Percentiles rank a stretch among this genome's conserved stretches.
Evolutionary conservation across 1,284 basidiomycete genomes (phyloP).

Genomic region (Trametes polyzona): DNA sequence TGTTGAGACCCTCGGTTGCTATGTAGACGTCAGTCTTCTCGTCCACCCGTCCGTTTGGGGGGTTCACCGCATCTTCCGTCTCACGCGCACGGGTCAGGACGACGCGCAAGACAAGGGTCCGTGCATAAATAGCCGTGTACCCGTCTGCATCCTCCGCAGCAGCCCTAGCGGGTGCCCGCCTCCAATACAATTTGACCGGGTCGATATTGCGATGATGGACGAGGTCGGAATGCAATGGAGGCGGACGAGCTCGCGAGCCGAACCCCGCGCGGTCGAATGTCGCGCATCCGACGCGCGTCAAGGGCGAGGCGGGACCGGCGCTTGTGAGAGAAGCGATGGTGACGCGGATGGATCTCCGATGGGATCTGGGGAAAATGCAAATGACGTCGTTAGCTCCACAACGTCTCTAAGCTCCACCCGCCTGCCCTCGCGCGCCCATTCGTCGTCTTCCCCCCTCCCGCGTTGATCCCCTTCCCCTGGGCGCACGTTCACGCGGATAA

Average conservation of each 20-base stretch:
- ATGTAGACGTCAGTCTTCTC: constrained; percentile 22
- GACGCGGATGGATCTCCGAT: constrained; percentile 53
- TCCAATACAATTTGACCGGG: no score
- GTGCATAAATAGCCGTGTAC: constrained; percentile 19
- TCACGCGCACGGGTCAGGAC: background rate
- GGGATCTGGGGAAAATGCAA: constrained; percentile 42
- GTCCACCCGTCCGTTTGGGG: constrained; percentile 15
- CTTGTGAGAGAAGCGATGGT: constrained; percentile 6
- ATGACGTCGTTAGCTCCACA: constrained; percentile 32
- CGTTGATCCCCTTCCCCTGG: background rate
- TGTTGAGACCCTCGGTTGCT: constrained; percentile 21
- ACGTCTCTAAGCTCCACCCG: constrained; percentile 24
- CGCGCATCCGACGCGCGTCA: background rate
- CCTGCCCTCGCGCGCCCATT: background rate
- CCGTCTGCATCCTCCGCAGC: constrained; percentile 14
- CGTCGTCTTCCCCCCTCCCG: background rate
- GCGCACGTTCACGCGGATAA: background rate
- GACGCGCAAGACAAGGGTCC: constrained; percentile 14
- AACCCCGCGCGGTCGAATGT: background rate
- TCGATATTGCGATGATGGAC: background rate
- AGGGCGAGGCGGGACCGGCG: constrained; percentile 1
- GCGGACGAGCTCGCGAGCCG: background rate
- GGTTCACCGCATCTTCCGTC: constrained; percentile 12
- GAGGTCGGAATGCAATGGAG: background rate
- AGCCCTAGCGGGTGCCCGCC: background rate